Conservation (phyloP, 768 basidiomycete species). For the Xerocomus spinulosus region DNA sequence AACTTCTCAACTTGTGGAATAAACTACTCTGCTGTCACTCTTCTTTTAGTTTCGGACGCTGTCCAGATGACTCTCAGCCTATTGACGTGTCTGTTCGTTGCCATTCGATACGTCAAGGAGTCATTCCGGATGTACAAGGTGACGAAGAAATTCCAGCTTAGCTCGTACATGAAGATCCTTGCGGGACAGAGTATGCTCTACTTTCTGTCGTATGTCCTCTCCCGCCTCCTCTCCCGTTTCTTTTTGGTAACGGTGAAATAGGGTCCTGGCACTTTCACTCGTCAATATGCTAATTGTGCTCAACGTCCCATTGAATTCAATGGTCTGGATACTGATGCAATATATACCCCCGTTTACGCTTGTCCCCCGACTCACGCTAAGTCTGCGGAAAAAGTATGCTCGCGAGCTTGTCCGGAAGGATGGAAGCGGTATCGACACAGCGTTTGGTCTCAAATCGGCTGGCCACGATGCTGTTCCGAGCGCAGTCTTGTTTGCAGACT, state of each 20-base stretch:
- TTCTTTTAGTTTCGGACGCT: not conserved
- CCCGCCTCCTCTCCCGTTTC: not conserved
- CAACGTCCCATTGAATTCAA: not conserved
- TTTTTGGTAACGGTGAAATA: not conserved
- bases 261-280: not conserved
- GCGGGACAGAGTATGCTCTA: not conserved
- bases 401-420: not conserved
- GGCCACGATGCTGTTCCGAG: no score
- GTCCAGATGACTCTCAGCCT: not conserved
- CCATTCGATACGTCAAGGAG: not conserved
- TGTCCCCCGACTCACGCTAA: not conserved
- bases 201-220: not conserved
- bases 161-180: not conserved
- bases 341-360: not conserved
- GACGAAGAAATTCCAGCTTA: not conserved
- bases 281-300: not conserved
- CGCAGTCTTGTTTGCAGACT: no score
- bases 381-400: not conserved
- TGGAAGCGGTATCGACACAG: not conserved
- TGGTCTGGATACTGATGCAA: not conserved
- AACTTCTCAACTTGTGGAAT: not conserved
- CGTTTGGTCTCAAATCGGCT: not conserved
- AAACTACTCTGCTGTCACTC: not conserved
- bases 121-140: not conserved
- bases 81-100: not conserved